These are phyloP conservation scores for Metschnikowia bowlesiae DNA, from an alignment of 805 yeast species.

Conservation along the genomic window DNA sequence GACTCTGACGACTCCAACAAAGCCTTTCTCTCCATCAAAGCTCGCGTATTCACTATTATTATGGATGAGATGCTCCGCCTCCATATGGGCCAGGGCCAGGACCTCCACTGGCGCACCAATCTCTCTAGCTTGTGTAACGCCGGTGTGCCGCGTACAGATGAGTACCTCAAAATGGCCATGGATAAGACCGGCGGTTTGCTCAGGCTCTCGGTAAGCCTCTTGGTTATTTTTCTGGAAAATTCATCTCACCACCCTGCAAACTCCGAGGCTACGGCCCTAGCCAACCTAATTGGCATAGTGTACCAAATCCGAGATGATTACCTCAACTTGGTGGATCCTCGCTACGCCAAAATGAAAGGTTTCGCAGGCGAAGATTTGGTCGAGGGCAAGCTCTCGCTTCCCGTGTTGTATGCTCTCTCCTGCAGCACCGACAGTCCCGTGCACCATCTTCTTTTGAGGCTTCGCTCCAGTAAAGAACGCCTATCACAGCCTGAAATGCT, in stretches of 20 bases:
- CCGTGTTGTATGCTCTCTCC: constrained; percentile 57
- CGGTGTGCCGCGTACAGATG: constrained; percentile 25
- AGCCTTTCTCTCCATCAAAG: background rate
- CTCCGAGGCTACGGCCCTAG: constrained; percentile 44
- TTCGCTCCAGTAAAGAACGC: constrained; percentile 4
- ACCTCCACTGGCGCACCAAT: constrained; percentile 79
- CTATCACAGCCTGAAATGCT: constrained; percentile 11
- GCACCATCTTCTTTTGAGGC: constrained; percentile 19
- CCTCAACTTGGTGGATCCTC: constrained; percentile 55
- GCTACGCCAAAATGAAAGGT: constrained; percentile 59
- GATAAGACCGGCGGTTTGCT: constrained; percentile 87
- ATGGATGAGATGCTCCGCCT: constrained; percentile 73
- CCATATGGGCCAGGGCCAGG: constrained; percentile 89
- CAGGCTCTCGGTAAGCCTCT: constrained; percentile 63
- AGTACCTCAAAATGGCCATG: constrained; percentile 76
- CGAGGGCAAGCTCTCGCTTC: constrained; percentile 87
- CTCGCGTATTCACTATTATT: constrained; percentile 34
- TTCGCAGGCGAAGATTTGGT: constrained; percentile 75
- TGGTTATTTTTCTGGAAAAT: constrained; percentile 34
- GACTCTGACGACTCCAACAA: background rate
- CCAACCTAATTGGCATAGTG: constrained; percentile 73
- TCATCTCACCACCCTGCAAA: background rate
- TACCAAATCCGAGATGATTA: constrained; percentile 88
- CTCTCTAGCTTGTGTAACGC: constrained; percentile 10
- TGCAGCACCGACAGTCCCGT: constrained; percentile 17